Base-by-base conservation (phyloP, 768 basidiomycete genomes). In the Leccinum uliginosum region DNA sequence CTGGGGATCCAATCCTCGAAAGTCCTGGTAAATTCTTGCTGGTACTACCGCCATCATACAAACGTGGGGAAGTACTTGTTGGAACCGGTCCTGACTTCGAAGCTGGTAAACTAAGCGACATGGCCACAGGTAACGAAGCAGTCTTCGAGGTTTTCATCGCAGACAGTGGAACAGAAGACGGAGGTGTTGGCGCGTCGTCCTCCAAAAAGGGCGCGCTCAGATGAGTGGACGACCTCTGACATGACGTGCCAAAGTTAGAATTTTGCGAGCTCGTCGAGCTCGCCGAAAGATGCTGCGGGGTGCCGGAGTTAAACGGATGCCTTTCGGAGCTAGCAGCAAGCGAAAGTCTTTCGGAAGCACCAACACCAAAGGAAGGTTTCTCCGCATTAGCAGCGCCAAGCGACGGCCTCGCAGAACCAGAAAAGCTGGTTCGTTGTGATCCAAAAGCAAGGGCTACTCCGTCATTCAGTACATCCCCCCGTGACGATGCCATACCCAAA, bases 381-480 rank as follows among this genome's bases (percentile, higher is more conserved):
- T 70, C 70, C 17, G 60, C 46, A 53, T 27, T 40, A 11, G 57
- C 50, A 14, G 56, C 56, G 34, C 61, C 58, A 45, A 69, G 60
- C 6, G 67, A 67, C 19, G 51, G 58, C 19, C 60, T 54, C 7
- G 57, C 47, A 53, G 62, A 55, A 34, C 58, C 55, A 10, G 65
- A 63, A 48, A 70, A 53, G 30, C 58, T 67, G 15, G 69, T 29
- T 21, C 67, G 56, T 40, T 70, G 69, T 5, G 63, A 62, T 23
- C 56, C 57, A 9, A 62, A 56, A 44, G 59, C 57, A 45, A 69
- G 51, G 32, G 23, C 21, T 2, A 50, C 21, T 26, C 52, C 65
- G 15, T 71, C 69, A 51, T 23, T 51, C 10, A 62, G 43, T 27
- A 30, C 47, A 30, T 69, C 68, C 3, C 55, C 67, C 43, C 56